Evolutionary conservation across 257 asterid species (phyloP), one percentile per base, ranked within the genome.

Genomic region (Hygrophila difformis): DNA sequence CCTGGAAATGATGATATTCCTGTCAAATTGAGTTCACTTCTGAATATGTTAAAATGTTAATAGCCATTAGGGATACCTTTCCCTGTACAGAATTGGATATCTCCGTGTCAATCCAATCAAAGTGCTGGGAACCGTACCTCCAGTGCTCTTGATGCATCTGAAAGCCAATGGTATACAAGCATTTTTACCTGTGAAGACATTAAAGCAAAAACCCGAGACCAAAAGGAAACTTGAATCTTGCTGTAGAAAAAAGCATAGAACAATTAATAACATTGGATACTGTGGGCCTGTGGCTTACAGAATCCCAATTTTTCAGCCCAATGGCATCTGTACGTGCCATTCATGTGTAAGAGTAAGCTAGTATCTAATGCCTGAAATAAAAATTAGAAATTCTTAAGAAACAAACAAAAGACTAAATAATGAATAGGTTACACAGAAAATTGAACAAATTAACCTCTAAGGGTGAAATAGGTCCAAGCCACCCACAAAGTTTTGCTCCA

Each of bases 281-380:
- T n/a, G n/a, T n/a, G n/a, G n/a, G 52, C 29, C 12, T 56, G 44
- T 41, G 60, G 51, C 96, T 77, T 78, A 91, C 99, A 72, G 49
- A 86, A 75, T 44, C 99, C 99, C 68, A 91, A 56, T 45, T 79
- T 82, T 63, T 87, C 93, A 54, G 95, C 94, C 99, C 99, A 91
- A 55, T 91, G 92, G 70, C 94, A 88, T 67, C 95, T 78, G 67
- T 86, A 82, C 1, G 89, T 82, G 66, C 99, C 99, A 49, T 91
- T 91, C 12, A 78, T 72, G 69, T 86, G 88, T 74, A 91, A 62
- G 26, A 60, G 59, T 45, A 91, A 66, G 61, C 74, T 66, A 57
- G 77, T 44, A 12, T 56, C 51, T 38, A 87, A 72, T 47, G 68
- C 84, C 99, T 86, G 89, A 55, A 66, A 66, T 47, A 38, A 51